Conservation (phyloP, 1,139 yeast genomes). For the Saccharomycopsis hybrid region DNA sequence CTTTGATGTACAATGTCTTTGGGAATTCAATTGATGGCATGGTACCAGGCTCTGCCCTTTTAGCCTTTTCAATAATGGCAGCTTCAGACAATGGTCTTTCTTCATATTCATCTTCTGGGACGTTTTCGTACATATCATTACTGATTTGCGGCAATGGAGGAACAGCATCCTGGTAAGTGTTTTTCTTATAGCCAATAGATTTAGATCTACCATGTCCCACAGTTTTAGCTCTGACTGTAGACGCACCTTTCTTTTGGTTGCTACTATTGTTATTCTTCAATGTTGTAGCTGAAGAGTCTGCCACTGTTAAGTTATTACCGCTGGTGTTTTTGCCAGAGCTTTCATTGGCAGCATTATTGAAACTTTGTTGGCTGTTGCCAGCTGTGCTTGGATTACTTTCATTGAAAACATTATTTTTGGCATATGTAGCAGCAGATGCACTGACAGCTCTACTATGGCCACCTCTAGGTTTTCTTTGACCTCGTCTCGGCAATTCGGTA, state of each 20-base stretch:
- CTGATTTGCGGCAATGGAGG: slow-evolving; percentile 23
- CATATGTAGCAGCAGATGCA: slow-evolving; percentile 20
- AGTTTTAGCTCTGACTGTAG: slow-evolving; percentile 85
- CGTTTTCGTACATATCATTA: slow-evolving; percentile 7
- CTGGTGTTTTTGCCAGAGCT: background rate
- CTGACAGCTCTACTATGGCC: slow-evolving; percentile 21
- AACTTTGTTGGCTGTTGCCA: no score
- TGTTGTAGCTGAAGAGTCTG: slow-evolving; percentile 12
- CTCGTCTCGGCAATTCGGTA: slow-evolving; percentile 8
- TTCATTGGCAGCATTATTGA: background rate
- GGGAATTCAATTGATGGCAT: slow-evolving; percentile 96
- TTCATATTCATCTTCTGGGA: slow-evolving; percentile 52
- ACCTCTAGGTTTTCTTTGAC: slow-evolving; percentile 8
- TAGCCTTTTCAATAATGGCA: slow-evolving; percentile 60
- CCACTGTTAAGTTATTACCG: no score
- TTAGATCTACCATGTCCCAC: slow-evolving; percentile 75
- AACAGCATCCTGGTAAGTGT: slow-evolving; percentile 21
- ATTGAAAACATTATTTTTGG: background rate
- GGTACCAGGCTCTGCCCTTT: slow-evolving; percentile 63
- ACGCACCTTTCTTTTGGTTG: slow-evolving; percentile 23
- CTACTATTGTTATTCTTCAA: slow-evolving; percentile 22
- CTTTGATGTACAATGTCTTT: slow-evolving; percentile 84
- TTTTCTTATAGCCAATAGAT: slow-evolving; percentile 31
- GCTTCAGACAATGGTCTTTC: slow-evolving; percentile 51
- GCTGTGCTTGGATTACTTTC: no score